These are phyloP conservation scores for Wickerhamiella azyma DNA, from an alignment of 805 yeast genomes.

Conservation along the genomic window DNA sequence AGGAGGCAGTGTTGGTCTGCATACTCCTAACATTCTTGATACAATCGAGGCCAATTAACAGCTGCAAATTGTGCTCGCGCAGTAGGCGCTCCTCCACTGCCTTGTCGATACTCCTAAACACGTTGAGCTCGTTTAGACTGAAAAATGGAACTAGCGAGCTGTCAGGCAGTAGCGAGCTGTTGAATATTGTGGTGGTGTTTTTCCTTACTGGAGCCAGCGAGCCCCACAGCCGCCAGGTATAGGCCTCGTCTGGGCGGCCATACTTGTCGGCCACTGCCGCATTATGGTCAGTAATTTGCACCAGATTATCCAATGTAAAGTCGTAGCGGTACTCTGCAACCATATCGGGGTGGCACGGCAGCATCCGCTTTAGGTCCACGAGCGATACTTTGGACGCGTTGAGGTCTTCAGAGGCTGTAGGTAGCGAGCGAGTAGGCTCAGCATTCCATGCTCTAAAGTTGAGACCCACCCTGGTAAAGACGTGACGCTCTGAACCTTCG, in stretches of 20 bases:
- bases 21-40: neutral
- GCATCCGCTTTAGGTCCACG: slow-evolving; percentile 49
- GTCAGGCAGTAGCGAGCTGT: neutral
- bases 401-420: neutral
- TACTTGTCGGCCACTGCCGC: slow-evolving; percentile 51
- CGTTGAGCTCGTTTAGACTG: neutral
- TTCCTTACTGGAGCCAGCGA: neutral
- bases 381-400: neutral
- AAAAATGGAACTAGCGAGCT: neutral
- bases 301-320: slow-evolving; percentile 35
- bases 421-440: neutral
- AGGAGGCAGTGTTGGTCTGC: neutral
- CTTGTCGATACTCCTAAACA: neutral
- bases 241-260: slow-evolving; percentile 50
- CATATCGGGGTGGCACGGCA: slow-evolving; percentile 62
- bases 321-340: slow-evolving; percentile 29
- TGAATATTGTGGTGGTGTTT: neutral
- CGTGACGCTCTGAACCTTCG: neutral
- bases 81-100: neutral
- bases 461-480: neutral
- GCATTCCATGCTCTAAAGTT: neutral
- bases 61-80: slow-evolving; percentile 44
- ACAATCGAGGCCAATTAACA: slow-evolving; percentile 45
- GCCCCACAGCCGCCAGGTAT: slow-evolving; percentile 47
- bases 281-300: slow-evolving; percentile 52